phyloP scores from a whole-genome alignment of 2,329 filamentous ascomycete genomes.

The Hymenoscyphus linearis region DNA sequence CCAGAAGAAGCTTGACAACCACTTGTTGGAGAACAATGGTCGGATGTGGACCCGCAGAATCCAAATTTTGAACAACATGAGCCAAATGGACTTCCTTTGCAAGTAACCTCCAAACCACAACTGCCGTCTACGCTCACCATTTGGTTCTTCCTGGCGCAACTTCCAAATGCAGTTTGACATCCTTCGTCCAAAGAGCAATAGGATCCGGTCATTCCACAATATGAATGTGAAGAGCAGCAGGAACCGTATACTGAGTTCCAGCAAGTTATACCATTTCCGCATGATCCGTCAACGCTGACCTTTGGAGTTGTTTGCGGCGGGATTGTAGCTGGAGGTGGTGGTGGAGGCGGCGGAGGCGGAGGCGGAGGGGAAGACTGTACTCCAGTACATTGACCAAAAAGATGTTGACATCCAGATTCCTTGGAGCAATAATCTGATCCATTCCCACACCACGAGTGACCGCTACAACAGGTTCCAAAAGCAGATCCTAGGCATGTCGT shows the following conservation, averaged over 20 bases:
- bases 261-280: constrained; percentile 6
- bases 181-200: constrained; percentile 1
- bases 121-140: constrained; percentile 14
- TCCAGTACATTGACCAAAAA: constrained; percentile 6
- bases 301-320: background rate
- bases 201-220: constrained; percentile 1
- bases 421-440: constrained; percentile 8
- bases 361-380: background rate
- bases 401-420: constrained; percentile 5
- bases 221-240: constrained; percentile 7
- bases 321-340: background rate
- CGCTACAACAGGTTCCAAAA: constrained; percentile 15
- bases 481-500: constrained; percentile 7
- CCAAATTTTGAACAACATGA: constrained; percentile 18
- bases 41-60: constrained; percentile 15
- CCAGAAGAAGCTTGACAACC: constrained; percentile 8
- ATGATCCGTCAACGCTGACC: constrained; percentile 1
- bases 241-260: background rate
- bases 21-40: constrained; percentile 10
- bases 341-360: background rate
- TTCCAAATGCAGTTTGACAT: constrained; percentile 5
- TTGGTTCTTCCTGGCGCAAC: background rate
- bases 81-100: constrained; percentile 12
- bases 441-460: constrained; percentile 11
- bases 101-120: constrained; percentile 11